Evolutionary conservation across 176 grass and related monocot genomes (phyloP), one percentile per base, ranked within the genome.

Genomic region (Pontederia crassipes): DNA sequence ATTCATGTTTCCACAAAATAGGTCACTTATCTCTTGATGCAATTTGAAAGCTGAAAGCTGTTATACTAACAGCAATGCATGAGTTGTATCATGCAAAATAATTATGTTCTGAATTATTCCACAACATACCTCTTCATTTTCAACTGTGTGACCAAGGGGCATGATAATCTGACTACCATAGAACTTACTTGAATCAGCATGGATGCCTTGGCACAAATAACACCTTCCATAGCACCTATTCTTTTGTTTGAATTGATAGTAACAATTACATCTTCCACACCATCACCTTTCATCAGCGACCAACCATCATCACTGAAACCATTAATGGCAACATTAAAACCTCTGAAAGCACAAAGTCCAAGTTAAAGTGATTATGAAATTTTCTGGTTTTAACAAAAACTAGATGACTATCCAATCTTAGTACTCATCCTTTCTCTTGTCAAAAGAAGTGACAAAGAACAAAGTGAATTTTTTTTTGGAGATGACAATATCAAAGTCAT

Each of bases 121-220:
- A 55, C 20, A 45, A 71, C 7, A 51, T 81, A 99, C 94, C 94
- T 99, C 94, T 69, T 99, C 94, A 69, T 93, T 99, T 61, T 93
- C 94, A 48, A 89, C 78, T 18, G 79, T 99, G 57, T 99, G 88
- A 70, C 82, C 88, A 79, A 99, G 88, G 67, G 88, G 85, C 77
- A 99, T 83, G 56, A 92, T 92, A 29, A 83, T 83, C 65, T 93
- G 94, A 54, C 72, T 89, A 52, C 94, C 85, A 77, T 55, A 55
- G 2, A 55, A 2, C 54, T 56, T 56, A 56, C 54, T 24, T 56
- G 54, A 26, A 56, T 13, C 3, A 56, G 54, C 54, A 56, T 56
- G 8, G 54, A 56, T 6, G 54, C 54, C 54, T 56, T 56, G 17
- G 54, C 54, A 56, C 54, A 56, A 20, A 56, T 56, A 10, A 56